Base-by-base conservation (phyloP, 73 alveolate genomes). In the Paramecium pentaurelia region DNA sequence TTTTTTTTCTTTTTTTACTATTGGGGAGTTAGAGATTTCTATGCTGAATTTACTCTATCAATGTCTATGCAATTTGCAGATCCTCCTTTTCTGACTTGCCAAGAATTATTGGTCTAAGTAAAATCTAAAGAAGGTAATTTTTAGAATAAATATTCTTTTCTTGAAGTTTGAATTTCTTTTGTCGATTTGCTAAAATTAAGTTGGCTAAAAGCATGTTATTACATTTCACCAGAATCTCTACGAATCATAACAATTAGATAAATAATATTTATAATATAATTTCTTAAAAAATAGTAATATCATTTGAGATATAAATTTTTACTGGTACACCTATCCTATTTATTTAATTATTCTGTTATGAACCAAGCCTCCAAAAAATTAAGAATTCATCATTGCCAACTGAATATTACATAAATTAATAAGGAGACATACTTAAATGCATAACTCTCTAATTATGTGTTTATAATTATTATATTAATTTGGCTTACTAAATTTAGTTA, bases 371-470 rank as follows among this genome's bases (percentile, higher is more conserved):
- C 99, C 99, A 99, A 96, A 99, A 99, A 71, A 99, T 94, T 92
- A 99, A 96, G 27, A 99, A 98, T 95, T 99, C 99, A 95, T 99
- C 99, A 9, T 99, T 98, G 12, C 99, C 97, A 25, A 99, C 99
- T 10, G 99, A 93, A 49, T 98, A 99, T 11, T 98, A 96, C 54
- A 99, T 95, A 8, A 99, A 93, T 59, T 99, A 99, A 96, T 98
- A 99, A 2, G 99, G 99, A 49, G 99, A 95, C 87, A 97, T 95
- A 22, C 99, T 98, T 91, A 98, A 83, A 89, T 97, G 98, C 60
- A 98, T 92, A n/a, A 86, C 94, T 92, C 99, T 86, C 77, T 95
- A 95, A 71, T 97, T 97, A 95, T 98, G 99, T 10, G 99, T 99
- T 70, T 93, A 93, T 71, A 99, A 94, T 71, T 98, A 99, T 40